Base-by-base conservation (phyloP, 202 grass and related monocot genomes). In the Carex arenaria region DNA sequence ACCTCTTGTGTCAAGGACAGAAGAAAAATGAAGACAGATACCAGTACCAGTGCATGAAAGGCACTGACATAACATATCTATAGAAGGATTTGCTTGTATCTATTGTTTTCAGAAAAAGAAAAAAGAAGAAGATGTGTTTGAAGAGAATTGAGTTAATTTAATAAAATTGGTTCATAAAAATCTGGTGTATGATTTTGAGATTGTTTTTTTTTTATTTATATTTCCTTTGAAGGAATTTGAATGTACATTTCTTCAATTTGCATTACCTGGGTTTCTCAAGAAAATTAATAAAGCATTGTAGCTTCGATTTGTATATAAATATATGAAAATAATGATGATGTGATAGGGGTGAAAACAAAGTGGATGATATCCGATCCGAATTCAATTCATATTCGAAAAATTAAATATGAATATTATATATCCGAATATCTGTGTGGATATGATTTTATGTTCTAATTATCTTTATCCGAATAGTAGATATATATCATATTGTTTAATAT, bases 61-160 rank as follows among this genome's bases (percentile, higher is more conserved):
- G 38, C 6, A 67, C 6, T 51, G 28, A 5, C 22, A 66, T 49
- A 11, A 5, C 22, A 66, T 49, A 11, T 20, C 5, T 66, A 52
- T 0, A 49, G n/a, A n/a, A 7, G 45, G 22, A 68, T 32, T 69
- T 67, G 23, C 3, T 19, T 38, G 8, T 66, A 20, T 9, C 10
- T 81, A 4, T 67, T 38, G 59, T 32, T 82, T 65, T 13, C 26
- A n/a, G 4, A 32, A 67, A 82, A 69, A 1, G 3, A 17, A 36
- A 52, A 82, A n/a, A 81, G 3, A 34, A 38, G 5, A 68, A 34
- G 51, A 28, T 3, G 32, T 51, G 61, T 61, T 69, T 53, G 40
- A 82, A 82, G 65, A 38, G 38, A 82, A 82, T 68, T 78, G 73
- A 57, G 19, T 76, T 56, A 10, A 72, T 40, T 40, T 23, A 38